Evolutionary conservation across 2,329 filamentous ascomycete genomes (phyloP), one percentile per base, ranked within the genome.

Genomic region (Exophiala sp.): DNA sequence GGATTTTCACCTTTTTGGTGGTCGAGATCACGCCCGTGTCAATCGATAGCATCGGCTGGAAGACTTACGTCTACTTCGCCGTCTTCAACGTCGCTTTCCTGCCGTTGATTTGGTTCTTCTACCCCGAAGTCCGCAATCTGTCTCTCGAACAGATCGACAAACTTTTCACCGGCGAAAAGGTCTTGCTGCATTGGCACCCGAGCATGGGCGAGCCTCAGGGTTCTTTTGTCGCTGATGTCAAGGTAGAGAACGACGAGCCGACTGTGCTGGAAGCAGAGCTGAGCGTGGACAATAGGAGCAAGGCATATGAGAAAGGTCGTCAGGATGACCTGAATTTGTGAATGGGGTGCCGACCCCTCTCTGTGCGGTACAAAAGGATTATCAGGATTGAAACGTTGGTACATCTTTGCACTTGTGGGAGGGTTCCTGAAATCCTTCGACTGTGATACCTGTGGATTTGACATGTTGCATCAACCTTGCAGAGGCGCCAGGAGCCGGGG

Each of bases 1-100:
- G 50, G 52, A 43, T 47, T 16, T 77, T 75, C 65, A 80, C 81
- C 65, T 83, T 83, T 65, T 70, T 83, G 62, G 78, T 84, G 22
- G 81, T 84, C 46, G 81, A 82, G 76, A 77, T 83, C 43, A 81
- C 79, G 0, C 81, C 80, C 14, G 23, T 43, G 19, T 19, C 19
- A 3, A 19, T 43, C 22, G 24, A 18, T 9, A 43, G 32, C 22
- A 43, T 43, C 16, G 40, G 40, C 10, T 43, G 24, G 23, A 10
- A 4, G 9, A 29, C 24, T 29, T 43, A 29, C 14, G 19, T 43
- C 40, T 24, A 24, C 40, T 43, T 43, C 14, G 24, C 40, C 40
- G 40, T 43, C 22, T 30, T 43, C 40, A 43, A 43, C 16, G 21
- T 19, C 40, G 16, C 23, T n/a, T 29, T 29, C 24, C 10, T 30